Evolutionary conservation across 306 rosid species (phyloP), one percentile per base, ranked within the genome.

Genomic region (Ceratonia siliqua): DNA sequence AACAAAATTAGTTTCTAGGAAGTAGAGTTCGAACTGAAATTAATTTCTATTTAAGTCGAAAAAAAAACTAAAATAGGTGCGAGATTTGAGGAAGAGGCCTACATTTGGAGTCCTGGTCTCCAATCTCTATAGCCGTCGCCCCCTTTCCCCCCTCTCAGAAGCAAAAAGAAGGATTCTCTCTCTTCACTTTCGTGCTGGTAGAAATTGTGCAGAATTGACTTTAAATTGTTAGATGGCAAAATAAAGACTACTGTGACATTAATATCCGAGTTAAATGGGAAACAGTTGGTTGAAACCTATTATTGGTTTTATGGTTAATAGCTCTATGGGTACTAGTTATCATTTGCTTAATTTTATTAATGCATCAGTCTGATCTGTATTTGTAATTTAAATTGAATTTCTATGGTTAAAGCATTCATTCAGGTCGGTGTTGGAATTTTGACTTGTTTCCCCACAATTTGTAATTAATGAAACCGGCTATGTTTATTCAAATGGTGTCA

Each of bases 341-440:
- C n/a, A n/a, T n/a, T n/a, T n/a, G n/a, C n/a, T n/a, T n/a, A n/a
- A n/a, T 50, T 4, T 49, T 21, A 17, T 6, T 55, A 18, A 65
- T 28, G 57, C 36, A 17, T 52, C 2, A 28, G 32, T 28, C 32
- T 1, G 32, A 28, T 4, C 32, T 28, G 2, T 28, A 25, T 21
- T 73, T 76, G 68, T 28, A 22, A 35, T 75, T 46, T 54, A 3
- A 1, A 39, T 77, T 68, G 61, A 67, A 28, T 53, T 69, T 42
- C 21, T 50, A n/a, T 54, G 35, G 4, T 71, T 22, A 33, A 68
- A 62, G 38, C 54, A 27, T 17, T 61, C 28, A 12, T 28, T n/a
- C n/a, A n/a, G n/a, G n/a, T n/a, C 18, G 8, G 70, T 21, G 17
- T 74, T n/a, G 2, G 35, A 24, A 35, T 68, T 62, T 49, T 46